Conservation (phyloP, 1,139 yeast species). For the Suhomyces coccinellae region DNA sequence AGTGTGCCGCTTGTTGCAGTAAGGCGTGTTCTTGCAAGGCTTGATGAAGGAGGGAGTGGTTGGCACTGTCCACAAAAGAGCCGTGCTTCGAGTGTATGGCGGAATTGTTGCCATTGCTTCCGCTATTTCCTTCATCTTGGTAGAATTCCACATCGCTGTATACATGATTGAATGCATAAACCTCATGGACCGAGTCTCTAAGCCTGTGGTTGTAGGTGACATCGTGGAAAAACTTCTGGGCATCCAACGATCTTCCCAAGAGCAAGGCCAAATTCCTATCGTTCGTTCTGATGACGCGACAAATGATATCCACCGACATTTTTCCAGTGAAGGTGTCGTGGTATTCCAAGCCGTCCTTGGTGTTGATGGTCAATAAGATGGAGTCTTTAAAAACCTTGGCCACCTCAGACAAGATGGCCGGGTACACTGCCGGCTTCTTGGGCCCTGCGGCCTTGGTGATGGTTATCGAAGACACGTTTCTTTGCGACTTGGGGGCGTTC, state of each 20-base stretch:
- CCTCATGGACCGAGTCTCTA: slow-evolving; percentile 83
- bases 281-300: slow-evolving; percentile 81
- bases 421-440: slow-evolving; percentile 71
- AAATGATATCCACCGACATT: slow-evolving; percentile 87
- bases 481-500: slow-evolving; percentile 24
- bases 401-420: slow-evolving; percentile 84
- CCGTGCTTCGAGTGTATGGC: slow-evolving; percentile 32
- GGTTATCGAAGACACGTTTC: slow-evolving; percentile 34
- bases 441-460: slow-evolving; percentile 43
- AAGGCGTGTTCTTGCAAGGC: slow-evolving; percentile 16
- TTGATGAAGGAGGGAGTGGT: slow-evolving; percentile 11
- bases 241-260: slow-evolving; percentile 89
- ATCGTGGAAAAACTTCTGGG: slow-evolving; percentile 92
- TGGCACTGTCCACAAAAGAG: slow-evolving; percentile 26
- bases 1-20: slow-evolving; percentile 16
- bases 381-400: slow-evolving; percentile 76
- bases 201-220: slow-evolving; percentile 92
- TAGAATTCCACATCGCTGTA: slow-evolving; percentile 44
- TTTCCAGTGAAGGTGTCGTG: slow-evolving; percentile 94
- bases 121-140: slow-evolving; percentile 28
- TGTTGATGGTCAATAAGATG: slow-evolving; percentile 71
- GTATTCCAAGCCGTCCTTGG: slow-evolving; percentile 92
- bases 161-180: slow-evolving; percentile 78
- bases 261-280: slow-evolving; percentile 88
- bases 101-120: slow-evolving; percentile 18